Evolutionary conservation across 176 grass and related monocot species (phyloP), one percentile per base, ranked within the genome.

Genomic region (Aegilops bicornis): DNA sequence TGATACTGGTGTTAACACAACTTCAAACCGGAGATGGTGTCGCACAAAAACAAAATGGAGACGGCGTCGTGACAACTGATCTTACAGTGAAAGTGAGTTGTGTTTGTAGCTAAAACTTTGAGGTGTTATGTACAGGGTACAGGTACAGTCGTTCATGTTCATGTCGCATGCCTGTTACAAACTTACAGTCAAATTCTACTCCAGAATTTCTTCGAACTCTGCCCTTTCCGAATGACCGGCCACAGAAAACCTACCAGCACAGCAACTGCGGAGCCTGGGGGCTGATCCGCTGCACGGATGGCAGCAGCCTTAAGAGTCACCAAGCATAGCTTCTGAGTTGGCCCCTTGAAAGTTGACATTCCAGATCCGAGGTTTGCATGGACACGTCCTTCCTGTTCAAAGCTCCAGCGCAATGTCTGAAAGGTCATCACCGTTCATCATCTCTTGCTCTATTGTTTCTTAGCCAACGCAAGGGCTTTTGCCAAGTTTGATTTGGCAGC

Each of bases 401-500:
- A 50, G 69, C 29, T 85, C 17, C 70, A 30, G 83, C 27, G 3
- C 45, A 19, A 30, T 22, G 73, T 27, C 45, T 36, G 27, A 50
- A 35, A 68, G 60, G 78, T 80, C 42, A 50, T 30, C 52, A 30
- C 17, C 68, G 66, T 87, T 76, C 37, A n/a, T 64, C 76, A 89
- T 74, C 68, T 73, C 6, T 56, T 85, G 81, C 83, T 79, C 68
- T 84, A 79, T 27, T 87, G 81, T 69, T 86, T 90, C 82, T 90
- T 82, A 69, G 91, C 76, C 91, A 88, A 61, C 2, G 72, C 79
- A 36, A 79, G 60, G 39, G 86, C 89, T 77, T 98, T 98, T 20
- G 75, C 39, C 79, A 94, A 36, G 79, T 98, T 98, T 3, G 97
- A 98, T 85, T 96, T 91, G 73, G 97, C 94, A 36, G 90, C 90